Evolutionary conservation across 257 asterid species (phyloP).

Genomic region (Solanum ossicruentum): DNA sequence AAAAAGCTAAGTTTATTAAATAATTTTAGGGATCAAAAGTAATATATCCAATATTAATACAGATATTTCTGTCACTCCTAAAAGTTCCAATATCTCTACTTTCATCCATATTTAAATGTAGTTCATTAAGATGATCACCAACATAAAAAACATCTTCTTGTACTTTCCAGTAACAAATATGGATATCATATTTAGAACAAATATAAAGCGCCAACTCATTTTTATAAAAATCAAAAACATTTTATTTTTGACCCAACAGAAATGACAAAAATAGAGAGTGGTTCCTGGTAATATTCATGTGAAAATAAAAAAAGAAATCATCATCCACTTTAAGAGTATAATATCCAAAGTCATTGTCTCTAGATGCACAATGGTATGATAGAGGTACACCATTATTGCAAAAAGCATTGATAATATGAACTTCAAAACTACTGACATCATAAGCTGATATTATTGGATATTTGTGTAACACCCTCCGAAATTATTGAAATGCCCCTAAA

Average conservation of each 20-base stretch:
- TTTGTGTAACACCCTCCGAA: too few relatives aligned
- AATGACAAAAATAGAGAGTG: neutral
- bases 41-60: neutral
- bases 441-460: neutral
- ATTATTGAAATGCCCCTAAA: too few relatives aligned
- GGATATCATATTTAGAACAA: neutral
- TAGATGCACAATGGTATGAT: neutral
- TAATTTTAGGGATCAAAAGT: neutral
- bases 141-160: neutral
- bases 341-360: neutral
- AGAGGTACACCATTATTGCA: neutral
- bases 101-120: neutral
- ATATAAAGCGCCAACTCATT: neutral
- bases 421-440: too few relatives aligned
- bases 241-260: neutral
- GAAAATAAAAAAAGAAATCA: neutral
- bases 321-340: neutral
- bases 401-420: neutral
- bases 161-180: neutral
- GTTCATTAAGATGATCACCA: neutral
- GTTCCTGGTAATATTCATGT: accelerated
- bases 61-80: neutral
- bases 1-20: neutral
- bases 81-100: neutral
- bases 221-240: neutral